A percentile compares a stretch with the other conserved stretches of the same genome.
Evolutionary conservation across 306 rosid species (phyloP).

Genomic region (Hylodesmum podocarpum): DNA sequence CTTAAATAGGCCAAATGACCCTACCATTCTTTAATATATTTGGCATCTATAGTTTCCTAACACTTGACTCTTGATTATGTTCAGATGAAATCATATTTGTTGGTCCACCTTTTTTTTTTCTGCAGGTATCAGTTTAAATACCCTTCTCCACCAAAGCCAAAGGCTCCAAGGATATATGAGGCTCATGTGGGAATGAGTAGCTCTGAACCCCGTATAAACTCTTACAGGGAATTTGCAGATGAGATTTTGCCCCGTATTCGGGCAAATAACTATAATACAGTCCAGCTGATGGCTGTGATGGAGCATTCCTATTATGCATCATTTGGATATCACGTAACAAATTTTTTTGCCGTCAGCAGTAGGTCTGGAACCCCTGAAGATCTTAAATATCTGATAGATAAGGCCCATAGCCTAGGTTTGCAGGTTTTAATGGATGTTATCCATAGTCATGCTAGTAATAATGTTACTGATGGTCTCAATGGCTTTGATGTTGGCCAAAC

Average conservation of each 20-base stretch:
- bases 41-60: not conserved
- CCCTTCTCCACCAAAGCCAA: constrained; percentile 73
- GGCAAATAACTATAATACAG: constrained; percentile 87
- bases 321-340: constrained; percentile 92
- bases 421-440: constrained; percentile 87
- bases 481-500: constrained; percentile 97
- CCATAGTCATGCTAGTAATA: constrained; percentile 97
- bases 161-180: constrained; percentile 84
- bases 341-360: constrained; percentile 92
- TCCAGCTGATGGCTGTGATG: constrained; percentile 97
- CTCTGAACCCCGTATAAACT: constrained; percentile 79
- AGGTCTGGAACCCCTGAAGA: constrained; percentile 98
- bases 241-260: constrained; percentile 78
- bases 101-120: constrained; percentile 24
- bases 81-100: not conserved
- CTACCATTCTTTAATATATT: constrained; percentile 5
- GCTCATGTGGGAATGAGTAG: constrained; percentile 99
- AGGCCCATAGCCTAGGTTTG: constrained; percentile 89
- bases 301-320: constrained; percentile 99
- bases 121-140: constrained; percentile 76
- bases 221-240: constrained; percentile 94
- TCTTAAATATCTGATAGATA: constrained; percentile 88
- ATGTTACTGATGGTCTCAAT: constrained; percentile 89
- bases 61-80: not conserved
- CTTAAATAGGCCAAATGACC: not conserved